These are phyloP conservation scores for Paecilomyces fulvus DNA, from an alignment of 2,329 filamentous ascomycete genomes.

Conservation along the genomic window DNA sequence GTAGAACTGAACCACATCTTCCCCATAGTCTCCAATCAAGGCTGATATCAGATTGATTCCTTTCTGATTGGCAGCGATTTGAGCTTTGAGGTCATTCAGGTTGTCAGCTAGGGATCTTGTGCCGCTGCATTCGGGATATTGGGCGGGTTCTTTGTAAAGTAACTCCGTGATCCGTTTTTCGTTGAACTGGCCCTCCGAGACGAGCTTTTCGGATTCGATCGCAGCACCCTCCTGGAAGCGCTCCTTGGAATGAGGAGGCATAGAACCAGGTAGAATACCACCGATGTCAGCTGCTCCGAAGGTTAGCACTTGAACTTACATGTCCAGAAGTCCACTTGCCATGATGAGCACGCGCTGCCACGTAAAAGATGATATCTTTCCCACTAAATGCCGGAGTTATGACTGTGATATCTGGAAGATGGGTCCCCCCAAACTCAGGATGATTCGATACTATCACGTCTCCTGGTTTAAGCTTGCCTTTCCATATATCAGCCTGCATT, in stretches of 20 bases:
- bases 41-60: constrained; percentile 65
- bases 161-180: constrained; percentile 62
- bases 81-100: constrained; percentile 72
- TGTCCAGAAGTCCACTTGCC: constrained; percentile 45
- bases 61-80: constrained; percentile 74
- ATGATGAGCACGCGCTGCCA: constrained; percentile 65
- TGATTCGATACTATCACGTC: constrained; percentile 75
- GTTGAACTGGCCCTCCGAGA: constrained; percentile 50
- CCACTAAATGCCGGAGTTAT: constrained; percentile 65
- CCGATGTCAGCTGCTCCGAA: constrained; percentile 57
- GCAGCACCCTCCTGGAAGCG: constrained; percentile 58
- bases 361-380: constrained; percentile 64
- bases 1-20: constrained; percentile 65
- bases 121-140: constrained; percentile 63
- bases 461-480: constrained; percentile 64
- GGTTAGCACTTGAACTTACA: constrained; percentile 5
- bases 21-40: constrained; percentile 65
- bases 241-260: constrained; percentile 65
- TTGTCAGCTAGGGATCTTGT: constrained; percentile 71
- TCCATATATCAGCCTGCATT: constrained; percentile 69
- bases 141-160: constrained; percentile 60
- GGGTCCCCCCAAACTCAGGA: constrained; percentile 70
- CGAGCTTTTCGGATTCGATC: constrained; percentile 49
- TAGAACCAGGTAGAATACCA: constrained; percentile 66
- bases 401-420: constrained; percentile 70